Base-by-base conservation (phyloP, 2,329 filamentous ascomycete genomes). In the Microsporum ferrugineum region DNA sequence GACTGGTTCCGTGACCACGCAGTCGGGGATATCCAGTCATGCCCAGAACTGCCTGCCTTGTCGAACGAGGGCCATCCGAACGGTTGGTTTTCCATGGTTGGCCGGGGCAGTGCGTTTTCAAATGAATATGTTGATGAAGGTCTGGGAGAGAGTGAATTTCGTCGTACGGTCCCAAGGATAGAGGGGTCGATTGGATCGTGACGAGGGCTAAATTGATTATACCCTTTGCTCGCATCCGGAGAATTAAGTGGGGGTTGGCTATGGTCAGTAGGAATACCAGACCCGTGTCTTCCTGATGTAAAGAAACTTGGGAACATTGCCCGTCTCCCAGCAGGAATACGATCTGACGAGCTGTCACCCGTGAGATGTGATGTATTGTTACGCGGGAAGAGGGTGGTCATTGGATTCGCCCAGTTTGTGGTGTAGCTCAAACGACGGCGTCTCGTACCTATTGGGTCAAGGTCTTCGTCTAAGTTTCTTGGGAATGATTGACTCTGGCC, bases 1-100 rank as follows among this genome's bases (percentile, higher is more conserved):
- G 91, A 95, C 5, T 87, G 86, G 67, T 84, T 88, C 43, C 88
- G 79, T 3, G 88, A 88, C 86, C 87, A 94, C 0, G 87, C 76
- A 67, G 72, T 79, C 12, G 76, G 73, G 1, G 75, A 75, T 27
- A 77, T 76, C 81, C 81, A 83, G 61, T 82, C 79, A 5, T 83
- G 72, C 12, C 79, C 80, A 62, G 79, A 78, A 58, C 79, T 76
- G 57, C 84, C 80, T 60, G 78, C 82, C 56, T 73, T 72, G 39
- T 80, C 76, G 2, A 78, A 68, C 1, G 75, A 75, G 0, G 81
- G 80, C 71, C 85, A 87, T 74, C 88, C 89, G 63, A 91, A 88
- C 29, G 86, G 88, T 56, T 85, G 83, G 64, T 86, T 89, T 64
- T 94, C 89, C 1, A 87, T 88, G 0, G 88, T 91, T 4, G 89